phyloP scores from a whole-genome alignment of 2,329 filamentous ascomycete species.

The Penicillium sp. region DNA sequence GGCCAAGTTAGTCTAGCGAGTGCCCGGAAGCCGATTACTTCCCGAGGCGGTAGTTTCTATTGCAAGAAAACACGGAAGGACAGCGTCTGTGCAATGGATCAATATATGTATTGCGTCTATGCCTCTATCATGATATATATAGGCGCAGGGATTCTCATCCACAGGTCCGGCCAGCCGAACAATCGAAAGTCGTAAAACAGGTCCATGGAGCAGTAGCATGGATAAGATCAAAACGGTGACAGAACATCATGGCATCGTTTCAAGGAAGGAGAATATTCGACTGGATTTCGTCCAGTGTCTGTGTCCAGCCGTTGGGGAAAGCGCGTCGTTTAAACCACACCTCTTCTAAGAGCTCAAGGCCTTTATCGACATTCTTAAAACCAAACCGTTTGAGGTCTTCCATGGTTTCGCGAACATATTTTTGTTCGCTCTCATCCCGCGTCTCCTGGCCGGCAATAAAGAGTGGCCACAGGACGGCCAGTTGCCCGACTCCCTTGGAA shows the following conservation, averaged over 20 bases:
- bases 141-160: no score
- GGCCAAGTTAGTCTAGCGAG: no score
- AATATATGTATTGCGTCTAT: no score
- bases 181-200: no score
- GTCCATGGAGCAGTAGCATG: not conserved
- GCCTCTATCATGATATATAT: no score
- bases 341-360: conserved; percentile 26
- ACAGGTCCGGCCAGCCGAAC: no score
- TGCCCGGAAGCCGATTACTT: no score
- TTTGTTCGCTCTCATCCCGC: conserved; percentile 25
- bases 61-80: no score
- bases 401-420: conserved; percentile 28
- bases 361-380: conserved; percentile 30
- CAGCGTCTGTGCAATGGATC: no score
- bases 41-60: no score
- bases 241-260: conserved; percentile 1
- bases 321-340: conserved; percentile 31
- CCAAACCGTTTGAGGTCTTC: conserved; percentile 8
- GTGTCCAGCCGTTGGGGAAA: conserved; percentile 31
- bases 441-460: conserved; percentile 34
- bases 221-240: not conserved
- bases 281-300: conserved; percentile 31
- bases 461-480: conserved; percentile 32
- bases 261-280: conserved; percentile 31
- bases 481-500: conserved; percentile 31